These are phyloP conservation scores for Drechslerella dactyloides DNA, from an alignment of 2,329 filamentous ascomycete genomes.

Conservation along the genomic window DNA sequence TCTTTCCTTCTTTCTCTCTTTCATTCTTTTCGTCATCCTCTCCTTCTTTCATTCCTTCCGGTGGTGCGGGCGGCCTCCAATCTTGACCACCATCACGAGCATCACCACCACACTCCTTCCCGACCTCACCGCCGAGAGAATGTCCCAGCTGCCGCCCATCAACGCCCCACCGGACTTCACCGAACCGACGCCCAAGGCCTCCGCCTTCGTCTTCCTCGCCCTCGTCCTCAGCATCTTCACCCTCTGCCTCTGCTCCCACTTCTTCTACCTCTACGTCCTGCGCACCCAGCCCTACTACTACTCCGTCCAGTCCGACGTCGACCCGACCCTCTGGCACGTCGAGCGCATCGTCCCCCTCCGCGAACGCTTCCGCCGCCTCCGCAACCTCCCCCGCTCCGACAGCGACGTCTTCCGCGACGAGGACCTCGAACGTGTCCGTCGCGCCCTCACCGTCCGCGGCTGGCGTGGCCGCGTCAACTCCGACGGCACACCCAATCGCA, in stretches of 20 bases:
- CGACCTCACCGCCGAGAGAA: background rate
- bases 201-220: slow-evolving; percentile 40
- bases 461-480: slow-evolving; percentile 43
- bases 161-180: slow-evolving; percentile 16
- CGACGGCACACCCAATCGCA: slow-evolving; percentile 42
- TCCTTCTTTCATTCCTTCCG: background rate
- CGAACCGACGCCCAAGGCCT: slow-evolving; percentile 33
- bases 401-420: slow-evolving; percentile 46
- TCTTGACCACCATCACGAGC: background rate
- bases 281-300: slow-evolving; percentile 42
- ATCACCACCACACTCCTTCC: slow-evolving; percentile 40
- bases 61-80: slow-evolving; percentile 13
- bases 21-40: slow-evolving; percentile 1
- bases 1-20: background rate
- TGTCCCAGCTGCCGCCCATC: background rate
- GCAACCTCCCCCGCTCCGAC: slow-evolving; percentile 17
- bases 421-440: slow-evolving; percentile 42
- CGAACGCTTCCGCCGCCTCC: slow-evolving; percentile 33
- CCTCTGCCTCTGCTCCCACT: slow-evolving; percentile 40
- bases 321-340: slow-evolving; percentile 48
- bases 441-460: slow-evolving; percentile 29
- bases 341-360: slow-evolving; percentile 46
- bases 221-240: slow-evolving; percentile 40
- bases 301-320: slow-evolving; percentile 44
- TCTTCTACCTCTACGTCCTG: slow-evolving; percentile 47